Base-by-base conservation (phyloP, 2,329 filamentous ascomycete genomes). In the Ustilaginoidea virens region DNA sequence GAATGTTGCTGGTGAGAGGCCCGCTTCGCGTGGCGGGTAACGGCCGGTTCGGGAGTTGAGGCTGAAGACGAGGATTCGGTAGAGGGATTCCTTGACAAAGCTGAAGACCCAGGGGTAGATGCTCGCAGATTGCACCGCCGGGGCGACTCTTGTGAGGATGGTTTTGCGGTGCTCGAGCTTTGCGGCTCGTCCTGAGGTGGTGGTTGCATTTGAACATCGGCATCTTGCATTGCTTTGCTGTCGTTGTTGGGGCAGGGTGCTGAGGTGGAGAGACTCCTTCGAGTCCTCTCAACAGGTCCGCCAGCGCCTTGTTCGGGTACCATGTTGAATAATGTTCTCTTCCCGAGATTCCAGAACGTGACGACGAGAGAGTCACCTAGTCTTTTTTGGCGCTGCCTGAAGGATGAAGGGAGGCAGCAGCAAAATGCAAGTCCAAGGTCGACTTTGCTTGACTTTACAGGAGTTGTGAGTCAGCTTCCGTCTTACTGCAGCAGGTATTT, bases 251-350 rank as follows among this genome's bases (percentile, higher is more conserved):
- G 49, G 21, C 52, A 48, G n/a, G 60, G 56, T 36, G 44, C 56
- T 39, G 40, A 60, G 5, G 49, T 51, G 3, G 52, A 55, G 14
- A 53, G 32, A 33, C 42, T 55, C 29, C 50, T 42, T 27, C 49
- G 40, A 21, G 49, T 45, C 28, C 51, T 37, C 37, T 52, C 51
- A 15, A 55, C 39, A 17, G 48, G 48, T 29, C 60, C 52, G 30
- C 58, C 58, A 33, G 59, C 53, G 29, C 56, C 56, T 47, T 66
- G 61, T 37, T 66, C 59, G 37, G 52, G 54, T 48, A 60, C 52
- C 42, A 55, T 60, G 7, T 29, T 35, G 10, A 5, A 4, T 8
- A 10, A 5, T 14, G n/a, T 26, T 8, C 2, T 25, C 18, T 14
- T 15, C 16, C n/a, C 12, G 21, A 24, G 10, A 10, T 17, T n/a